Conservation (phyloP, 2,329 filamentous ascomycete species). For the Hymenoscyphus fructigenus region DNA sequence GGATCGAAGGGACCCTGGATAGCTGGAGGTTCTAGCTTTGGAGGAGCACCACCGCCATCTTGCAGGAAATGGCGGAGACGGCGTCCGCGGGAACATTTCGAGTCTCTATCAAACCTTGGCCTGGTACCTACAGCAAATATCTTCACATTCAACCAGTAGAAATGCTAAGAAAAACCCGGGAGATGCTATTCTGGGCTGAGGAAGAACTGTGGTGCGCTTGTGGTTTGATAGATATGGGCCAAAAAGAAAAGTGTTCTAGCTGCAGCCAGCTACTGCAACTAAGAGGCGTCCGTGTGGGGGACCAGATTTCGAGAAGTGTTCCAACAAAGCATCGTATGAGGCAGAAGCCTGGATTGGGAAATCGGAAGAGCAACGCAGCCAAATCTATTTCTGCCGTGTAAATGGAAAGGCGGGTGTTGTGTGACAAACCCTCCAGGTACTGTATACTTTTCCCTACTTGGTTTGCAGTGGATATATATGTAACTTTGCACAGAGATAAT, state of each 20-base stretch:
- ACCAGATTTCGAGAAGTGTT: background rate
- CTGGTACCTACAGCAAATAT: constrained; percentile 5
- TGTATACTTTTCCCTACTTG: background rate
- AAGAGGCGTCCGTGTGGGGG: background rate
- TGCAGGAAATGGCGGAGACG: background rate
- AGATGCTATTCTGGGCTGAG: background rate
- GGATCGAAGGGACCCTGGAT: too few species aligned
- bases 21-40: background rate
- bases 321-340: background rate
- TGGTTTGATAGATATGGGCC: background rate
- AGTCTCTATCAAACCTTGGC: background rate
- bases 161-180: too few species aligned
- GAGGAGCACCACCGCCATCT: background rate
- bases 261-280: background rate
- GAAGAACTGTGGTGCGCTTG: background rate
- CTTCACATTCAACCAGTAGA: background rate
- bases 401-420: background rate
- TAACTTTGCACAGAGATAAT: background rate
- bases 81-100: background rate
- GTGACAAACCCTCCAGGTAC: background rate
- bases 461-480: background rate
- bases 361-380: background rate
- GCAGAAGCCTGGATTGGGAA: background rate
- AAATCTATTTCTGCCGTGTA: background rate
- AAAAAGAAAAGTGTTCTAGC: background rate